phyloP scores from a whole-genome alignment of 768 basidiomycete species.

The Coprinopsis marcescibilis region DNA sequence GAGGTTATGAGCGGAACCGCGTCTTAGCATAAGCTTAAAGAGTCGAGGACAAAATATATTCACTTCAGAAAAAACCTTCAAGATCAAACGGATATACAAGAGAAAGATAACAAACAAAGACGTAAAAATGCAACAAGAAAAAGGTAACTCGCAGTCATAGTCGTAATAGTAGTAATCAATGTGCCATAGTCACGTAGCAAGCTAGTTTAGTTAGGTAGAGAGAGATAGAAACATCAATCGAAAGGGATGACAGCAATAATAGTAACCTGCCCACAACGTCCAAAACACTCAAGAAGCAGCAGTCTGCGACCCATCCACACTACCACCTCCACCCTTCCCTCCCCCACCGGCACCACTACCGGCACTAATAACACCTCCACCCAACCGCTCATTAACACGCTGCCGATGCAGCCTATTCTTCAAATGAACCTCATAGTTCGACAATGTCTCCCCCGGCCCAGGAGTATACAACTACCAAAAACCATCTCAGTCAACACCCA shows the following conservation, averaged over 20 bases:
- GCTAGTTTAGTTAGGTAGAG: too few species aligned
- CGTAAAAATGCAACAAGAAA: too few species aligned
- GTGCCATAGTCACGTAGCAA: too few species aligned
- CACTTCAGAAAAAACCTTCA: not conserved
- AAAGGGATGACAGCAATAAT: too few species aligned
- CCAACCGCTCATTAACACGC: slow-evolving; percentile 59
- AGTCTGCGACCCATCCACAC: not conserved
- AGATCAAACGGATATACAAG: not conserved
- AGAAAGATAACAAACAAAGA: too few species aligned
- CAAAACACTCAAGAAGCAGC: not conserved
- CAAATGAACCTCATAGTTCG: slow-evolving; percentile 91
- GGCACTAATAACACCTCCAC: slow-evolving; percentile 6
- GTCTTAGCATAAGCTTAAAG: not conserved
- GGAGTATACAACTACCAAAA: slow-evolving; percentile 79
- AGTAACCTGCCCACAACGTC: too few species aligned
- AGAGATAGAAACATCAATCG: too few species aligned
- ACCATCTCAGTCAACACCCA: slow-evolving; percentile 11
- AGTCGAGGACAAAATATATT: not conserved
- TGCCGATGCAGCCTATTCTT: slow-evolving; percentile 78
- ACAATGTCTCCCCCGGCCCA: slow-evolving; percentile 79
- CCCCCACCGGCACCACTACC: not conserved
- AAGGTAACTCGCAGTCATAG: too few species aligned
- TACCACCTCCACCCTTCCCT: not conserved
- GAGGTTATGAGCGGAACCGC: slow-evolving; percentile 52
- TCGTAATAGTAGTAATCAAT: too few species aligned